phyloP scores from a whole-genome alignment of 495 filamentous ascomycete genomes.

The Tetracladium marchalianum region DNA sequence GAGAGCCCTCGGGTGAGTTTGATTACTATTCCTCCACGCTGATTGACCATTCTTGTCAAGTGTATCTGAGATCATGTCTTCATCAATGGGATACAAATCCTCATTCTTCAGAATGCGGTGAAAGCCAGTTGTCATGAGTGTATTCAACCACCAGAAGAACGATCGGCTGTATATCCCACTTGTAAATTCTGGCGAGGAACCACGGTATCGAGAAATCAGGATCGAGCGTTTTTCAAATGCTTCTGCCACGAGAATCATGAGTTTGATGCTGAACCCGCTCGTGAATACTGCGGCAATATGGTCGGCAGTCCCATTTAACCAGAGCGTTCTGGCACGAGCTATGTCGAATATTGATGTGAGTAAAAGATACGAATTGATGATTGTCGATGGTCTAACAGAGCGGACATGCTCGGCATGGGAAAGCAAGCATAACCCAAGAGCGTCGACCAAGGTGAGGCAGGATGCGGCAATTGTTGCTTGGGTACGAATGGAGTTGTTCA shows the following conservation, averaged over 20 bases:
- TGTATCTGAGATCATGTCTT: constrained; percentile 8
- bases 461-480: constrained; percentile 7
- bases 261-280: constrained; percentile 33
- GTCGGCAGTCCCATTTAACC: constrained; percentile 16
- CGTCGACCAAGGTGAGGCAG: constrained; percentile 7
- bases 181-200: constrained; percentile 44
- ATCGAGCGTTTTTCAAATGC: constrained; percentile 40
- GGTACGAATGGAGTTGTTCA: constrained; percentile 2
- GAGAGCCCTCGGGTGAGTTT: constrained; percentile 27
- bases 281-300: constrained; percentile 31
- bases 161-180: constrained; percentile 44
- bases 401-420: constrained; percentile 25
- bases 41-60: constrained; percentile 13
- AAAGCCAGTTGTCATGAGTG: constrained; percentile 38
- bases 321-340: constrained; percentile 30
- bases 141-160: constrained; percentile 53
- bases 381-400: constrained; percentile 28
- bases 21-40: constrained; percentile 24
- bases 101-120: constrained; percentile 14
- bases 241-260: constrained; percentile 39
- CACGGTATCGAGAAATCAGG: constrained; percentile 30
- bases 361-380: constrained; percentile 31
- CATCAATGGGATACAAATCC: constrained; percentile 12
- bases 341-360: constrained; percentile 32
- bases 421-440: constrained; percentile 8